phyloP scores from a whole-genome alignment of 2,329 filamentous ascomycete species.

The Aureobasidium sp. region DNA sequence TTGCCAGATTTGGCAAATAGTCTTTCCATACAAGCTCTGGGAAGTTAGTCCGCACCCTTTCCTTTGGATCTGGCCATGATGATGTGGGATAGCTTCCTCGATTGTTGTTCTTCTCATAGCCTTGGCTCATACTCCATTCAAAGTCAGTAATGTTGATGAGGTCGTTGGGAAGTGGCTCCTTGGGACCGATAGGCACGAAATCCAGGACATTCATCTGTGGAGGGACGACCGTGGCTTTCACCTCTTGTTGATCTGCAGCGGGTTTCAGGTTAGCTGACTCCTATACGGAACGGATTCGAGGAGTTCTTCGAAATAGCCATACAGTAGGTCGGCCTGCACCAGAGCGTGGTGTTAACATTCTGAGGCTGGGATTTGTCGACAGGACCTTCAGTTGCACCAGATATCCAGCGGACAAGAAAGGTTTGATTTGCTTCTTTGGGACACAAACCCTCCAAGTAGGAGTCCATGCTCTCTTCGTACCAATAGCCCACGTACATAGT shows the following conservation, averaged over 20 bases:
- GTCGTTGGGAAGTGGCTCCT: constrained; percentile 20
- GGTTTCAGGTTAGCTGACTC: not conserved
- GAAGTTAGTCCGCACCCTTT: not conserved
- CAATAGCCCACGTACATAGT: constrained; percentile 5
- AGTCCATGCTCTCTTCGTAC: constrained; percentile 12
- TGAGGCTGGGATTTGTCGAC: not conserved
- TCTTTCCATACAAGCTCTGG: not conserved
- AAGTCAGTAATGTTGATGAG: constrained; percentile 36
- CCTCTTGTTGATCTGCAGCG: constrained; percentile 32
- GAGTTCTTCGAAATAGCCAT: not conserved
- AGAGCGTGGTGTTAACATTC: constrained; percentile 31
- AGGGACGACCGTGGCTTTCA: constrained; percentile 35
- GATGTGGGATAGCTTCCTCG: constrained; percentile 21
- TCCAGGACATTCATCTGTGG: constrained; percentile 22
- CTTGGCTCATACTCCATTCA: constrained; percentile 30
- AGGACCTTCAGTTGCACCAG: not conserved
- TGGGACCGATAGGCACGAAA: constrained; percentile 20
- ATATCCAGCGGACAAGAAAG: constrained; percentile 12
- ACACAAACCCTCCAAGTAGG: not conserved
- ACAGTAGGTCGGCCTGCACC: constrained; percentile 41
- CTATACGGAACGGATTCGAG: not conserved
- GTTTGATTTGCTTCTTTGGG: constrained; percentile 10
- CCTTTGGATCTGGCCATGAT: constrained; percentile 20
- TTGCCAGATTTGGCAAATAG: constrained; percentile 30
- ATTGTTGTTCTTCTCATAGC: constrained; percentile 14